Evolutionary conservation across 805 yeast species (phyloP), one percentile per base, ranked within the genome.

Genomic region (Teunomyces gatunensis): DNA sequence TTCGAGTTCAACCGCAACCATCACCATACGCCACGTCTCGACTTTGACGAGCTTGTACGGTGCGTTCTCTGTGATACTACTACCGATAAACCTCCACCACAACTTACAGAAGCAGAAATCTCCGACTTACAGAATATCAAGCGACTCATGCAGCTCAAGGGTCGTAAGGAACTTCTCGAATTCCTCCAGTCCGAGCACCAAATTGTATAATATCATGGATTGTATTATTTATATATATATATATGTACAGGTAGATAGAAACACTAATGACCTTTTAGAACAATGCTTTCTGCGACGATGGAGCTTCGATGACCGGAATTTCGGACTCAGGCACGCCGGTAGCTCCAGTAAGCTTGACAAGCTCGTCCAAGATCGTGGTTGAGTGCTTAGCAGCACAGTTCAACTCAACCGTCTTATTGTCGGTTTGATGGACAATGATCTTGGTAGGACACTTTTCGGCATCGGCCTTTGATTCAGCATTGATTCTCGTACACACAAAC

Each of bases 131-230:
- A 71, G 32, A 69, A 79, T 20, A 77, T 90, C 39, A 84, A 81
- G 57, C 69, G 73, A 55, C 66, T 91, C 44, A 75, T 91, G 63
- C 76, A 80, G 52, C 50, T 78, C 36, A 90, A 87, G 63, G 96
- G 96, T 1, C 77, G 78, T 54, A 88, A 82, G 4, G 77, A 79
- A 42, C 63, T 90, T 39, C 44, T 88, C 53, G 64, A 78, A 39
- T 85, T 89, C 60, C 71, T 89, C 47, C 68, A 68, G 47, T 53
- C 62, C 29, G 53, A 48, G 25, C 20, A 10, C 23, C 23, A 20
- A 20, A 40, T 29, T 40, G 37, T 30, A 30, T 30, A 32, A 13
- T 32, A 32, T 42, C 32, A 21, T 42, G 20, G n/a, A 40, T 28
- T 46, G 49, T 46, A 46, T 36, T 46, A 46, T 23, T 18, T 40